Conservation (phyloP, 2,329 filamentous ascomycete genomes). For the Aspergillus fumigatus region DNA sequence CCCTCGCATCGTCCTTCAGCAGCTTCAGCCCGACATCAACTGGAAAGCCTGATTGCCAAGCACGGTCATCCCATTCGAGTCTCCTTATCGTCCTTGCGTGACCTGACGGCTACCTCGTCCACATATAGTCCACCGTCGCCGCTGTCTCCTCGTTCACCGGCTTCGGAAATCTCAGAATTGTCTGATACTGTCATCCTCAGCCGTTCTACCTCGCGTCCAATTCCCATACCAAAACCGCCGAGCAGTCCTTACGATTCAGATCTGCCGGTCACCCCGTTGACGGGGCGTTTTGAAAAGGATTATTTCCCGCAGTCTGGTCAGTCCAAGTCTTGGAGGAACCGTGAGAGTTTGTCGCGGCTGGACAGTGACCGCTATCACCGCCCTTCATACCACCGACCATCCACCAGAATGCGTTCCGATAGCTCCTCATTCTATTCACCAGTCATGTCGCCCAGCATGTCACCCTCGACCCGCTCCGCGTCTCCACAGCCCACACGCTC, state of each 20-base stretch:
- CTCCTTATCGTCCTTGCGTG: slow-evolving; percentile 35
- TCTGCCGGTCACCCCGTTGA: slow-evolving; percentile 35
- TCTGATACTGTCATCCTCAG: slow-evolving; percentile 27
- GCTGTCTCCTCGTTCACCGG: slow-evolving; percentile 21
- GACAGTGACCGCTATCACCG: slow-evolving; percentile 12
- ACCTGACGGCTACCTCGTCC: slow-evolving; percentile 34
- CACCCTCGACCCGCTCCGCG: slow-evolving; percentile 26
- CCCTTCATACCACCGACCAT: slow-evolving; percentile 5
- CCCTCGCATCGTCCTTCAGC: slow-evolving; percentile 22
- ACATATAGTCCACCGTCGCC: slow-evolving; percentile 32
- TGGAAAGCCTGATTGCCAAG: slow-evolving; percentile 35
- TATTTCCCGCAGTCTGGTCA: slow-evolving; percentile 31
- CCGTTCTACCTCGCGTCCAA: slow-evolving; percentile 28
- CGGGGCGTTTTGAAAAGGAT: slow-evolving; percentile 34
- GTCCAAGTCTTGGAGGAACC: slow-evolving; percentile 12
- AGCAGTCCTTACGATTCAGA: slow-evolving; percentile 25
- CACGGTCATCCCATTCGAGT: slow-evolving; percentile 37
- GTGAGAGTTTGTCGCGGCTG: slow-evolving; percentile 11
- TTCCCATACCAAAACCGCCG: slow-evolving; percentile 31
- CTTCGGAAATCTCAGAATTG: slow-evolving; percentile 16
- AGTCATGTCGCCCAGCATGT: slow-evolving; percentile 29
- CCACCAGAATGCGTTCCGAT: slow-evolving; percentile 30
- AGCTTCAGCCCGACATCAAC: slow-evolving; percentile 28
- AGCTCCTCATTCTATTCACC: slow-evolving; percentile 30
- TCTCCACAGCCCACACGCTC: slow-evolving; percentile 34